A percentile compares a stretch with the other conserved stretches of the same genome.
Evolutionary conservation across 305 asterid genomes (phyloP).

Genomic region (Rubia tinctorum): DNA sequence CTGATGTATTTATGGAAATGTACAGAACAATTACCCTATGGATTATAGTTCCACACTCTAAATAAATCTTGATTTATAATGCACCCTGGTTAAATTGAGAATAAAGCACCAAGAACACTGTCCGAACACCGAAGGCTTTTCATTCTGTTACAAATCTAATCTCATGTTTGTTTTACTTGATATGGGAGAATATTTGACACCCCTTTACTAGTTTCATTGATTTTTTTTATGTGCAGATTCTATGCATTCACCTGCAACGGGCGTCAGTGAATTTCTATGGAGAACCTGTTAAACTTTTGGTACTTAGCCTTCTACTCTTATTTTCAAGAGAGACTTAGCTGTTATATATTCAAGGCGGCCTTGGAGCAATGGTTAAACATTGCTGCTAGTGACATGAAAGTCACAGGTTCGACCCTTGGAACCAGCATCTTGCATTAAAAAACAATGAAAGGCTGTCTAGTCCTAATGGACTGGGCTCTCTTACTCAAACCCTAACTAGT

Average conservation of each 20-base stretch:
- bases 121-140: not conserved
- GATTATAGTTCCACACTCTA: too few species aligned
- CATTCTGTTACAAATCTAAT: not conserved
- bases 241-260: constrained; percentile 88
- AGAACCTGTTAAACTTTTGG: constrained; percentile 71
- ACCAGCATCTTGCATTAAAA: too few species aligned
- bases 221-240: constrained; percentile 60
- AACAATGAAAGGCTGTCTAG: too few species aligned
- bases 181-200: not conserved
- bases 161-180: not conserved
- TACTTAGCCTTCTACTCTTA: constrained; percentile 22
- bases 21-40: too few species aligned
- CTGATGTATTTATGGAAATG: too few species aligned
- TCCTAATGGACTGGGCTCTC: too few species aligned
- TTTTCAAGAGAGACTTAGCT: not conserved
- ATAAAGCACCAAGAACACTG: not conserved
- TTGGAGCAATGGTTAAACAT: too few species aligned
- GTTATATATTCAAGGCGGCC: too few species aligned
- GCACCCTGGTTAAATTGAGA: not conserved
- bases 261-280: constrained; percentile 76
- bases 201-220: constrained; percentile 11
- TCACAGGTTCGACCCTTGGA: too few species aligned
- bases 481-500: too few species aligned
- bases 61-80: too few species aligned
- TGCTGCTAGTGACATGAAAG: too few species aligned